Base-by-base conservation (phyloP, 306 rosid species). In the Malus fusca region DNA sequence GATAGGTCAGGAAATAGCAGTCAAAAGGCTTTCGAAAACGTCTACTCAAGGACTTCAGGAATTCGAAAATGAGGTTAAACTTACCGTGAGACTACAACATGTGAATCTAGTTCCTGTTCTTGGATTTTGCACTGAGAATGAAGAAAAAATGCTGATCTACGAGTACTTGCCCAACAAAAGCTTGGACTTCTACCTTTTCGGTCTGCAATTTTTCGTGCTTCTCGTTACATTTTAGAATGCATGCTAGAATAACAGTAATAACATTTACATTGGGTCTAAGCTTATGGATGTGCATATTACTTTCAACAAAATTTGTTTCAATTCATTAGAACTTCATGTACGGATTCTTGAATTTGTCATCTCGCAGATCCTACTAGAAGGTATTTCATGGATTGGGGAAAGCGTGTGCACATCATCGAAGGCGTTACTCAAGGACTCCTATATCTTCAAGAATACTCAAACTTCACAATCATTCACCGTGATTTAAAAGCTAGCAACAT, bases 381-480 rank as follows among this genome's bases (percentile, higher is more conserved):
- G 65, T 8, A 18, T 69, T 40, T 73, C 19, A 69, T 91, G 70
- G 84, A 88, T 44, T 91, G 92, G 92, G 31, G 4, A 55, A 83
- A 75, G 60, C 81, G 85, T 61, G 87, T 86, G 26, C 85, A 86
- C 40, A 85, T 89, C 51, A 89, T 91, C 44, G 90, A 87, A 77
- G 95, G 92, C 21, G 64, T 91, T 69, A 86, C 76, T 70, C 95
- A 89, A 75, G 94, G 95, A 37, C 92, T 91, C 81, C 81, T 89
- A 21, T 91, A 91, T 79, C 95, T 91, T 66, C 92, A 89, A 72
- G 92, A 91, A 68, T 84, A 89, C 78, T 91, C 97, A 23, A 89
- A 90, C 69, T 80, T 86, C 48, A 91, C 89, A 8, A 85, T 91
- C 56, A 85, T 89, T 75, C 94, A 90, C 31, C 69, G 93, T 18